These are phyloP conservation scores for Colletotrichum musicola DNA, from an alignment of 2,329 filamentous ascomycete species.

Conservation along the genomic window DNA sequence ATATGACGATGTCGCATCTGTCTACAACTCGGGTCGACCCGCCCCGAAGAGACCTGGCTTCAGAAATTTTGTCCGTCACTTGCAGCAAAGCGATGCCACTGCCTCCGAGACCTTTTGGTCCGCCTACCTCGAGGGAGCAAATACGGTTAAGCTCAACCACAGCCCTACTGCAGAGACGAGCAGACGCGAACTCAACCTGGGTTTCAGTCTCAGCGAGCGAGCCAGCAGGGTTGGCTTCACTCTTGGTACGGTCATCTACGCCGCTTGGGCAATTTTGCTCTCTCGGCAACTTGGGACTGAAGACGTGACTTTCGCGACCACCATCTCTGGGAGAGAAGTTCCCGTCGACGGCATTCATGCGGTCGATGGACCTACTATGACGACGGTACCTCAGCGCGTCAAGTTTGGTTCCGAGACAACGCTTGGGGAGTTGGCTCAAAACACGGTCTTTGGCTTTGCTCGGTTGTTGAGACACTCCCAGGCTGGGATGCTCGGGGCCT, in stretches of 20 bases:
- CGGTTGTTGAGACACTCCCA: slow-evolving; percentile 43
- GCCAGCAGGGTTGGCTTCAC: background rate
- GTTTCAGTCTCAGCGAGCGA: slow-evolving; percentile 11
- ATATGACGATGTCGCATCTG: slow-evolving; percentile 43
- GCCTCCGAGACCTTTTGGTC: background rate
- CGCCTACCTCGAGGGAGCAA: background rate
- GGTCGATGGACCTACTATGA: slow-evolving; percentile 59
- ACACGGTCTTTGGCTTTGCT: slow-evolving; percentile 39
- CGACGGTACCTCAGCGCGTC: slow-evolving; percentile 44
- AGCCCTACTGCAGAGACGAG: background rate
- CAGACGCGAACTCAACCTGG: background rate
- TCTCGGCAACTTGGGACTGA: slow-evolving; percentile 43
- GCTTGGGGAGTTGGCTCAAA: slow-evolving; percentile 43
- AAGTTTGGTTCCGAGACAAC: slow-evolving; percentile 34
- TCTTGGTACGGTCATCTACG: slow-evolving; percentile 28
- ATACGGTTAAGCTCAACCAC: background rate
- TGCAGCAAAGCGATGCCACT: background rate
- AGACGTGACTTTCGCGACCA: slow-evolving; percentile 56
- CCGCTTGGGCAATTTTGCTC: slow-evolving; percentile 41
- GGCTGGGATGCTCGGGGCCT: slow-evolving; percentile 42
- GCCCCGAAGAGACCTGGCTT: slow-evolving; percentile 2
- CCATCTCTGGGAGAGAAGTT: slow-evolving; percentile 56
- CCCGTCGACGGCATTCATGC: slow-evolving; percentile 58
- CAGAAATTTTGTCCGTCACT: slow-evolving; percentile 21
- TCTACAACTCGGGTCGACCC: background rate